A percentile compares a stretch with the other conserved stretches of the same genome.
Conservation (phyloP, 352 stramenopile genomes). For the Plasmopara halstedii region DNA sequence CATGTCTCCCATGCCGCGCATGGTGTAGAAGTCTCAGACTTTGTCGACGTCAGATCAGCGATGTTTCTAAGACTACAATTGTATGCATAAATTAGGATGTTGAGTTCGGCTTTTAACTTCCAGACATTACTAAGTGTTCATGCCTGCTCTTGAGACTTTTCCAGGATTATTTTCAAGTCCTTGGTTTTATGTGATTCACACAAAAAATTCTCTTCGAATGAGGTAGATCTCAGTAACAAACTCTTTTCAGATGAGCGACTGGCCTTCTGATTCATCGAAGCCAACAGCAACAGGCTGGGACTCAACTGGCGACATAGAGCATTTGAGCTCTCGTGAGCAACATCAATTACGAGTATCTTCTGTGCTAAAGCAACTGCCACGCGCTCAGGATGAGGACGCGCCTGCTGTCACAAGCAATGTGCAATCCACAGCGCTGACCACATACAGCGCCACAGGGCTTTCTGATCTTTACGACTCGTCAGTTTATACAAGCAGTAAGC, state of each 20-base stretch:
- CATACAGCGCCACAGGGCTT: conserved; percentile 35
- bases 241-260: conserved; percentile 13
- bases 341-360: conserved; percentile 24
- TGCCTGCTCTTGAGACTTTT: not conserved
- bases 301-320: conserved; percentile 19
- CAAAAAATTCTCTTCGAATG: conserved; percentile 1
- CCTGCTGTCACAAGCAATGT: conserved; percentile 14
- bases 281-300: conserved; percentile 4
- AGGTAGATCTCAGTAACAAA: conserved; percentile 19
- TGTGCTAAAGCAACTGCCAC: conserved; percentile 28
- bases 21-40: conserved; percentile 17
- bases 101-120: not conserved
- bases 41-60: conserved; percentile 6
- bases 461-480: conserved; percentile 54
- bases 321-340: conserved; percentile 12
- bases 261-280: conserved; percentile 1
- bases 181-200: conserved; percentile 5
- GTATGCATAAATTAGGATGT: conserved; percentile 12
- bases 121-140: not conserved
- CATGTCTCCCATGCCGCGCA: conserved; percentile 42
- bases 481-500: conserved; percentile 19
- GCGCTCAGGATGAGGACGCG: conserved; percentile 5
- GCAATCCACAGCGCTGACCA: conserved; percentile 37
- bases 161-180: not conserved
- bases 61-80: conserved; percentile 17